Base-by-base conservation (phyloP, 768 basidiomycete species). In the Leccinum arenicola region DNA sequence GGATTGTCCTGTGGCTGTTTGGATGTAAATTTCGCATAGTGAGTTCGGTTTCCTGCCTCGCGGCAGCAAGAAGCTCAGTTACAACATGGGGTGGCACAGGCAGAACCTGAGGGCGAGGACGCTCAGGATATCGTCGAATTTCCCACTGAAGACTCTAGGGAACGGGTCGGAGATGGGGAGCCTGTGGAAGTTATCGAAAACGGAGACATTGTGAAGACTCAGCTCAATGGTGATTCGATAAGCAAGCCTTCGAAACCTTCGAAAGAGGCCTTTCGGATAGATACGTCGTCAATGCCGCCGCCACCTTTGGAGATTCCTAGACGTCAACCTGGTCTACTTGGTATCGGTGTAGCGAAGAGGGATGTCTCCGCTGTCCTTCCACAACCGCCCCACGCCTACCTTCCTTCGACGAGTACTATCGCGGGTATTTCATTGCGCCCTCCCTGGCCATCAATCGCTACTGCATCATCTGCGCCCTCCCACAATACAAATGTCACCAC, bases 301-400 rank as follows among this genome's bases (percentile, higher is more conserved):
- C 27, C 27, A 27, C 73, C 77, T 52, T 69, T 76, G 27, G 74
- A 80, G 49, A 70, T 77, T 29, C 65, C 73, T 3, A 47, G 71
- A 62, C 82, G 77, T 43, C 84, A 88, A 25, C 91, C 91, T 23
- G 89, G 84, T 56, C 88, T 82, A 33, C 83, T 93, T 33, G 86
- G 93, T 66, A 83, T 93, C 43, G 78, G 83, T 10, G 75, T 72
- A 10, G 76, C 87, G 9, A 81, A 78, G 67, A 77, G 71, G 58
- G 69, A 77, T 45, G 27, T 62, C 54, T 70, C 70, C 17, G 58
- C 69, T 27, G 55, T 68, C 23, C 72, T 29, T 2, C 29, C 3
- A 29, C 29, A 29, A 29, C 29, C 29, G 29, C 29, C 27, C 1
- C 27, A 27, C 27, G 27, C 27, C 27, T 27, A 7, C 27, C 27